phyloP scores from a whole-genome alignment of 768 basidiomycete species.

The Russula ochroleuca region DNA sequence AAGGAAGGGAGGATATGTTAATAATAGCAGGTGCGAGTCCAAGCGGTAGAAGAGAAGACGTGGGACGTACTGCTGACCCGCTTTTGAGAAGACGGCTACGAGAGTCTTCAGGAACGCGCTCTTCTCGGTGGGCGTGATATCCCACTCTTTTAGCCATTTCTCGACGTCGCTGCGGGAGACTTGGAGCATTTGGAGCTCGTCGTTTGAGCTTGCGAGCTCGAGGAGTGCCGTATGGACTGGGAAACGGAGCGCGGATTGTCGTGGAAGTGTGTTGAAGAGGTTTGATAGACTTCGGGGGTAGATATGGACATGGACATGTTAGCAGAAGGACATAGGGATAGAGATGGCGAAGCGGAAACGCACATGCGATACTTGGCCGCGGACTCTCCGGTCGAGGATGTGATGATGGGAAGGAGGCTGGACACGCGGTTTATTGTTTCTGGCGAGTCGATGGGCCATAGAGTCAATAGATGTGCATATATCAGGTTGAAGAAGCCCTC shows the following conservation, averaged over 20 bases:
- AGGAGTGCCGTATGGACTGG: constrained; percentile 61
- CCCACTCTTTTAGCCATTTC: constrained; percentile 77
- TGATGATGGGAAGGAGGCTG: constrained; percentile 51
- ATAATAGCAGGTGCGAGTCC: neutral
- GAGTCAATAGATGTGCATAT: constrained; percentile 63
- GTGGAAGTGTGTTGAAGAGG: constrained; percentile 72
- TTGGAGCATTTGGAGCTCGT: constrained; percentile 58
- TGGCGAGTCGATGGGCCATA: constrained; percentile 52
- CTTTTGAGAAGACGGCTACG: constrained; percentile 53
- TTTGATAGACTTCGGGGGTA: constrained; percentile 60
- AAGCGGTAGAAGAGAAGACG: too few species aligned
- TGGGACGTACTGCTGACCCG: constrained; percentile 60
- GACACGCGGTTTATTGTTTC: constrained; percentile 51
- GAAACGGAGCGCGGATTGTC: constrained; percentile 58
- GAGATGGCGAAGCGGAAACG: constrained; percentile 30
- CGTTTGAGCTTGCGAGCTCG: constrained; percentile 52
- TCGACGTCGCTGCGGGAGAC: constrained; percentile 60
- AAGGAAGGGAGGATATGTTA: neutral
- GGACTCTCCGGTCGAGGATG: constrained; percentile 52
- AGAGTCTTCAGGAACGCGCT: constrained; percentile 61
- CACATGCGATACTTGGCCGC: constrained; percentile 74
- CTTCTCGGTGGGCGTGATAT: constrained; percentile 57
- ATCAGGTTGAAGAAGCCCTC: constrained; percentile 88
- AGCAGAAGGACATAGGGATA: neutral
- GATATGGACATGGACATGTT: neutral